Base-by-base conservation (phyloP, 2,329 filamentous ascomycete genomes). In the Fusarium anthophilum region DNA sequence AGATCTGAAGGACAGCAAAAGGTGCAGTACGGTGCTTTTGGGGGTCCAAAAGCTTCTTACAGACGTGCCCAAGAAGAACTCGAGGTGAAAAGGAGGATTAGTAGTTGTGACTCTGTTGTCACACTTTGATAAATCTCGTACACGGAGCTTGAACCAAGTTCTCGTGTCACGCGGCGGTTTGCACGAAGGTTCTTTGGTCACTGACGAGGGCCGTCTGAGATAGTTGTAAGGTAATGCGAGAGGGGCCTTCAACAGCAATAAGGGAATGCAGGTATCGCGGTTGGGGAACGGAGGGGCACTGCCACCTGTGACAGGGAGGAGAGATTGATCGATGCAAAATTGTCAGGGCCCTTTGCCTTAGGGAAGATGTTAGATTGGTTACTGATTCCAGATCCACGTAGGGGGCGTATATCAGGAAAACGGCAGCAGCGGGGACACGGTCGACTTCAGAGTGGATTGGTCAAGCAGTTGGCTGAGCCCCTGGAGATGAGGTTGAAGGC, bases 241-340 rank as follows among this genome's bases (percentile, higher is more conserved):
- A 77, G 68, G 70, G 72, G 72, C 65, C 67, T 64, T 65, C 69
- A 66, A 66, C 51, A 53, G 35, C 47, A 66, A 61, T 57, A 75
- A 58, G 67, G 59, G 63, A 70, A 69, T 71, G 67, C 67, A 76
- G 78, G 73, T 70, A 77, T 71, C 57, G 69, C 68, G 50, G 66
- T 70, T 74, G 59, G 61, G 63, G 59, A 74, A 68, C 45, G 62
- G 72, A 78, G 72, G 63, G 63, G 72, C 57, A 58, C 58, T 66
- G 63, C 70, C 70, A 71, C 63, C 58, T 54, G 50, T 58, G 72
- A 63, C 73, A 72, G 69, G 60, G 66, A 77, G 69, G 67, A 69
- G 51, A 71, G 66, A 75, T 73, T 68, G 73, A 75, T 75, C 62
- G 72, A 70, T 73, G 76, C 65, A 77, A 70, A 70, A 56, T 62